Base-by-base conservation (phyloP, 2,329 filamentous ascomycete genomes). In the Paecilomyces dactylethromorphus region DNA sequence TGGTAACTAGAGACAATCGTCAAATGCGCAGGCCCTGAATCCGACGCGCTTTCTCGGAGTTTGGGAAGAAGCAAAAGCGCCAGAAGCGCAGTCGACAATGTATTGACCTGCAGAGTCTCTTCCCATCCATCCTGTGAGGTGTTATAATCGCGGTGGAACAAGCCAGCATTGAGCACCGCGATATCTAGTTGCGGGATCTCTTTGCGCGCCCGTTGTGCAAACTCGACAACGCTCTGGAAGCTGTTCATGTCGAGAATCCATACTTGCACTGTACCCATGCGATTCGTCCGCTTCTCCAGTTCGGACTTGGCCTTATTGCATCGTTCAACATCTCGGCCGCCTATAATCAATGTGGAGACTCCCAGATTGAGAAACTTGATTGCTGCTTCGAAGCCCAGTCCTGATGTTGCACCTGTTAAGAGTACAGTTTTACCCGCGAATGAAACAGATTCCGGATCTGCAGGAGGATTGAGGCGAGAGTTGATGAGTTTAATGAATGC, bases 81-180 rank as follows among this genome's bases (percentile, higher is more conserved):
- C 6, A 87, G 70, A 1, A 86, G 72, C 6, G 78, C 75, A 0
- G 82, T 87, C 2, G 82, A 83, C 1, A 87, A 70, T 1, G 79
- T 75, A 65, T 87, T 86, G 62, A 85, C 80, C 66, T 87, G 83
- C 11, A 87, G 62, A 1, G 76, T 80, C 56, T 78, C 72, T 59
- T 84, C 81, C 72, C 76, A 83, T 5, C 78, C 81, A 32, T 79
- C 77, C 1, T 68, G 54, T 0, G 74, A 75, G 1, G 65, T 58
- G 2, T 59, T 62, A 61, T 75, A 79, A 22, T 71, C 65, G 13
- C 72, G 67, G 53, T 74, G 72, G 61, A 74, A 74, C 4, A 78
- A 56, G n/a, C 78, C 78, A 0, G 78, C 78, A 59, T 80, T 80
- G 2, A 81, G 67, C 1, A 81, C 62, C 1, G 72, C 78, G 18